Evolutionary conservation across 164 flowering plant genomes (phyloP).

Genomic region (Dillenia turbinata): DNA sequence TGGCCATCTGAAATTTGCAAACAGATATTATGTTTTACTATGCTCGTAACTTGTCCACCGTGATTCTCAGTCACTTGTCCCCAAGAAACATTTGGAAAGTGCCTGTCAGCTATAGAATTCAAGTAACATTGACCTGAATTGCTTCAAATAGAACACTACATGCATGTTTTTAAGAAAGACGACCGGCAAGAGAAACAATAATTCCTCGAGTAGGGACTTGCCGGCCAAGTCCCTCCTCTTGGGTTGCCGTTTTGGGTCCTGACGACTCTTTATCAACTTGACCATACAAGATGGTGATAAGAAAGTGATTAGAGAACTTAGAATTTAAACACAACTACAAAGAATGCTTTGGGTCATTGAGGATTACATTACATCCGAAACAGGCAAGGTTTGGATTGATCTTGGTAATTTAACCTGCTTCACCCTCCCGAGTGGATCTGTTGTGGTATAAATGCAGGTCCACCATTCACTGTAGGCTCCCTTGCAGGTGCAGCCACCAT

Average conservation of each 20-base stretch:
- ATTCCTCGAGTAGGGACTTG: constrained; percentile 58
- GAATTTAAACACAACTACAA: no score
- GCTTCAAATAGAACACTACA: background rate
- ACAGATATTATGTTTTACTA: constrained; percentile 35
- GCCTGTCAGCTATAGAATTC: no score
- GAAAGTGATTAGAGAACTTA: no score
- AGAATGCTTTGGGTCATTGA: background rate
- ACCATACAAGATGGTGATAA: background rate
- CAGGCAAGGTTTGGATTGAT: constrained; percentile 26
- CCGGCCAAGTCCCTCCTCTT: constrained; percentile 17
- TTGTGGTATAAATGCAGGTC: constrained; percentile 52
- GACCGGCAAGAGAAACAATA: constrained; percentile 57
- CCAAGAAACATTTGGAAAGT: constrained; percentile 29
- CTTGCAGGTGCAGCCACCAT: constrained; percentile 40
- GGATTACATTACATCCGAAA: constrained; percentile 47
- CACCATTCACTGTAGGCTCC: constrained; percentile 71
- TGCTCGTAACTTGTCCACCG: constrained; percentile 64
- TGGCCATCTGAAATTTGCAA: background rate
- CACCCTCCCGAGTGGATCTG: constrained; percentile 47
- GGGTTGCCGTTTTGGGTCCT: constrained; percentile 46
- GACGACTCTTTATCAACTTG: constrained; percentile 46
- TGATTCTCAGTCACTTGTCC: constrained; percentile 53
- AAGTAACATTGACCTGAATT: no score
- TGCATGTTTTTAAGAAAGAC: constrained; percentile 69
- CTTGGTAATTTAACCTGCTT: constrained; percentile 46